Evolutionary conservation across 495 filamentous ascomycete species (phyloP).

Genomic region (Xylaria sp.): DNA sequence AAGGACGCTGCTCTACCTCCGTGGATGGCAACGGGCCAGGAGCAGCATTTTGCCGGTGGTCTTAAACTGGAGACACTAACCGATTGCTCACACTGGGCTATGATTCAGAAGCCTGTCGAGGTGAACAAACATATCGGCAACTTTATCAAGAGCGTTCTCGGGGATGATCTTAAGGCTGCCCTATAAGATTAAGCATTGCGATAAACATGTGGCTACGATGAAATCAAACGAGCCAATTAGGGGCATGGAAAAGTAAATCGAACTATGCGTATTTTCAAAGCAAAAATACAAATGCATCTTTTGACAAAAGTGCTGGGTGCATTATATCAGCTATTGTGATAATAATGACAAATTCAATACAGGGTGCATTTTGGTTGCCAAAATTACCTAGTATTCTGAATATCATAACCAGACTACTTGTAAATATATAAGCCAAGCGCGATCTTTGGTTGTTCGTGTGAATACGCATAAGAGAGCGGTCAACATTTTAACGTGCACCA

Average conservation of each 20-base stretch:
- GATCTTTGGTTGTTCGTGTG: no score
- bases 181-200: conserved; percentile 19
- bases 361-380: background rate
- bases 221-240: background rate
- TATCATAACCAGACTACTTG: background rate
- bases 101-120: conserved; percentile 69
- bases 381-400: background rate
- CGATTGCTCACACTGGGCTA: conserved; percentile 72
- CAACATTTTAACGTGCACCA: background rate
- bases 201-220: background rate
- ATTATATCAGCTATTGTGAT: background rate
- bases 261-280: background rate
- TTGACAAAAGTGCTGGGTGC: background rate
- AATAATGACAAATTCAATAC: background rate
- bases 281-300: background rate
- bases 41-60: conserved; percentile 65
- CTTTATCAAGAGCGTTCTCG: conserved; percentile 45
- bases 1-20: conserved; percentile 73
- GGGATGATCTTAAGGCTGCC: conserved; percentile 36
- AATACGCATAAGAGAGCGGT: background rate
- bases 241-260: background rate
- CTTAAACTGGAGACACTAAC: conserved; percentile 59
- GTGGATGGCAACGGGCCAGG: conserved; percentile 71
- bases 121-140: conserved; percentile 49
- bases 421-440: background rate